A percentile compares a stretch with the other conserved stretches of the same genome.
Conservation (phyloP, 2,329 filamentous ascomycete species). For the Cladosporium cucumerinum region DNA sequence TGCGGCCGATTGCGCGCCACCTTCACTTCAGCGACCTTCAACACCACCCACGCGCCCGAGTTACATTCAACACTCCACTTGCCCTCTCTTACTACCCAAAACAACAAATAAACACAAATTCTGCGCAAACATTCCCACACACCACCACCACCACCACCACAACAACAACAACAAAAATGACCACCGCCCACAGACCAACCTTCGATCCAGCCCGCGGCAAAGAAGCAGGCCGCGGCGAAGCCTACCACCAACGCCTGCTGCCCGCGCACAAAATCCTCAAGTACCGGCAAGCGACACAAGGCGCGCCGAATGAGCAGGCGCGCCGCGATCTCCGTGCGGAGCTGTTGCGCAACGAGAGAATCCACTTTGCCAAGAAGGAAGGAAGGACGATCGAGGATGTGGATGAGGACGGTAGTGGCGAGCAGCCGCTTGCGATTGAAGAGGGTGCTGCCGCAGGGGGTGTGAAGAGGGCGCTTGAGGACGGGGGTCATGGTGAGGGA, state of each 20-base stretch:
- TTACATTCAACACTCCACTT: neutral
- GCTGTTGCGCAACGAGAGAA: slow-evolving; percentile 81
- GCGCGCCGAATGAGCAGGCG: slow-evolving; percentile 68
- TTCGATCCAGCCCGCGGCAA: slow-evolving; percentile 96
- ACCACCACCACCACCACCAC: too few species aligned
- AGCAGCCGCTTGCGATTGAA: slow-evolving; percentile 43
- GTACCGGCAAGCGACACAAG: slow-evolving; percentile 83
- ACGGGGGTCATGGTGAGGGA: slow-evolving; percentile 39
- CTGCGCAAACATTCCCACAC: neutral
- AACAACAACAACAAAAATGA: slow-evolving; percentile 43
- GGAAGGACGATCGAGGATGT: slow-evolving; percentile 51
- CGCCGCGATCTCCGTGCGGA: slow-evolving; percentile 83
- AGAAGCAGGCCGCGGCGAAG: slow-evolving; percentile 86
- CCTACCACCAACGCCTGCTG: slow-evolving; percentile 92
- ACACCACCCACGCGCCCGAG: neutral
- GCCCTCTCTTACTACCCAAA: neutral
- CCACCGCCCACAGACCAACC: slow-evolving; percentile 73
- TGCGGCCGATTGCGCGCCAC: neutral
- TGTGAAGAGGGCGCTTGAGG: slow-evolving; percentile 32
- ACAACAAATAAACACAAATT: too few species aligned
- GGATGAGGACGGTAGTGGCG: slow-evolving; percentile 21
- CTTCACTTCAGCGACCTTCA: neutral
- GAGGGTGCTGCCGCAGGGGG: slow-evolving; percentile 43
- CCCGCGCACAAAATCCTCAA: slow-evolving; percentile 94
- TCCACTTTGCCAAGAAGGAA: slow-evolving; percentile 81